Percentiles rank a stretch among this genome's conserved stretches.
These are phyloP conservation scores for Austroboletus sp. DNA, from an alignment of 1,284 basidiomycete genomes.

Conservation along the genomic window DNA sequence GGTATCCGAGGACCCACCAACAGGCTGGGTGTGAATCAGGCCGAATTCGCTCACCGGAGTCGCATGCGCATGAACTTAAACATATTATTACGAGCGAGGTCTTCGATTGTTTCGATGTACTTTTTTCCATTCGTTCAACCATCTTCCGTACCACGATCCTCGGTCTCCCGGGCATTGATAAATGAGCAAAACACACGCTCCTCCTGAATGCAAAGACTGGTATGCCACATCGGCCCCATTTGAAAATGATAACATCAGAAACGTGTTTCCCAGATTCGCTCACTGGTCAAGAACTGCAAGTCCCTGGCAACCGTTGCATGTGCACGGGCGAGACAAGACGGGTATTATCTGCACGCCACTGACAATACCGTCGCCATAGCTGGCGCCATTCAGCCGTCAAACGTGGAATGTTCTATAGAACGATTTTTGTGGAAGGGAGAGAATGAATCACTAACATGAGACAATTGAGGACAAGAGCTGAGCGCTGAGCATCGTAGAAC, in stretches of 20 bases:
- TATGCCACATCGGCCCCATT: too few species aligned
- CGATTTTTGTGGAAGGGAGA: too few species aligned
- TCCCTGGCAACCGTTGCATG: neutral
- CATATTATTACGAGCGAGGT: neutral
- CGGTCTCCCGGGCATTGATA: neutral
- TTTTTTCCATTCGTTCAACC: neutral
- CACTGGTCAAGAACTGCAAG: neutral
- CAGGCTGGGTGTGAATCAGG: slow-evolving; percentile 13
- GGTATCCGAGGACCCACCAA: slow-evolving; percentile 7
- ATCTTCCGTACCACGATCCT: neutral
- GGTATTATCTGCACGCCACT: neutral
- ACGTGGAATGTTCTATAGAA: neutral
- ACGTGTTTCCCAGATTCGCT: neutral
- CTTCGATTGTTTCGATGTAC: neutral
- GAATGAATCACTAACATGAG: too few species aligned
- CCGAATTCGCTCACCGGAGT: slow-evolving; percentile 1
- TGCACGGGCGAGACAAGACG: neutral
- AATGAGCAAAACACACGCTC: too few species aligned
- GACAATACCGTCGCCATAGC: neutral
- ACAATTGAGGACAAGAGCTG: too few species aligned
- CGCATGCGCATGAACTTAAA: slow-evolving; percentile 7
- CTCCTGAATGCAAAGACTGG: too few species aligned
- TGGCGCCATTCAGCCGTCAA: neutral
- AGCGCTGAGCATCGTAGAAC: too few species aligned
- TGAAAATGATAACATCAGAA: too few species aligned